Evolutionary conservation across 2,329 filamentous ascomycete species (phyloP).

Genomic region (Aspergillus neotritici): DNA sequence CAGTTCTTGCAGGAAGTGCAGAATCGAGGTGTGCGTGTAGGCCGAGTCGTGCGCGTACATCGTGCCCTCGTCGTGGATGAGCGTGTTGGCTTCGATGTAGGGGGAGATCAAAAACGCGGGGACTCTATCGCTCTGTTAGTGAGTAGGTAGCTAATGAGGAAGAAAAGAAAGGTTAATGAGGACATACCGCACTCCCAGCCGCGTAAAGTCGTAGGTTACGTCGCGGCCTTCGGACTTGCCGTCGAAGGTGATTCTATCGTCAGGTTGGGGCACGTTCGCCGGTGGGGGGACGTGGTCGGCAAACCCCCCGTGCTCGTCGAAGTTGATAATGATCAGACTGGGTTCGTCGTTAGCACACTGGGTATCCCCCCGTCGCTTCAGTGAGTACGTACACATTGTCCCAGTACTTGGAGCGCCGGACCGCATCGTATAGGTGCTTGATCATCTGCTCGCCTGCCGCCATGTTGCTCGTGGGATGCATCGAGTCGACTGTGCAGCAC

Average conservation of each 20-base stretch:
- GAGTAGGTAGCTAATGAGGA: not conserved
- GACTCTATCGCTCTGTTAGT: slow-evolving; percentile 17
- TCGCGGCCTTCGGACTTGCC: slow-evolving; percentile 26
- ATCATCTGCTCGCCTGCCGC: slow-evolving; percentile 36
- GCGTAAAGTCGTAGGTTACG: slow-evolving; percentile 36
- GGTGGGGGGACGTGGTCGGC: slow-evolving; percentile 38
- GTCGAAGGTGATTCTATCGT: slow-evolving; percentile 29
- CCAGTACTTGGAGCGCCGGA: slow-evolving; percentile 38
- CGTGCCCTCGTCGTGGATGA: slow-evolving; percentile 37
- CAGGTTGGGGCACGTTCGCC: slow-evolving; percentile 30
- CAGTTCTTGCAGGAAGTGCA: slow-evolving; percentile 39
- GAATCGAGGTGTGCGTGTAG: slow-evolving; percentile 37
- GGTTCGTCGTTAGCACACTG: not conserved
- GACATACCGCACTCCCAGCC: slow-evolving; percentile 33
- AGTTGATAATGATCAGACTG: slow-evolving; percentile 37
- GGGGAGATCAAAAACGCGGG: slow-evolving; percentile 36
- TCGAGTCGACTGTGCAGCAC: slow-evolving; percentile 31
- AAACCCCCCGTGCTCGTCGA: slow-evolving; percentile 40
- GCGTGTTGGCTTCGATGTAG: slow-evolving; percentile 26
- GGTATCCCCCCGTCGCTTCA: no score
- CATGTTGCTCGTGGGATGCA: slow-evolving; percentile 38
- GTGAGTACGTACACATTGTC: slow-evolving; percentile 27
- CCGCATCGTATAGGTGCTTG: slow-evolving; percentile 40
- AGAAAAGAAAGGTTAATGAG: not conserved
- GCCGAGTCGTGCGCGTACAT: slow-evolving; percentile 32